Evolutionary conservation across 164 flowering plant genomes (phyloP).

Genomic region (Aristolochia contorta): DNA sequence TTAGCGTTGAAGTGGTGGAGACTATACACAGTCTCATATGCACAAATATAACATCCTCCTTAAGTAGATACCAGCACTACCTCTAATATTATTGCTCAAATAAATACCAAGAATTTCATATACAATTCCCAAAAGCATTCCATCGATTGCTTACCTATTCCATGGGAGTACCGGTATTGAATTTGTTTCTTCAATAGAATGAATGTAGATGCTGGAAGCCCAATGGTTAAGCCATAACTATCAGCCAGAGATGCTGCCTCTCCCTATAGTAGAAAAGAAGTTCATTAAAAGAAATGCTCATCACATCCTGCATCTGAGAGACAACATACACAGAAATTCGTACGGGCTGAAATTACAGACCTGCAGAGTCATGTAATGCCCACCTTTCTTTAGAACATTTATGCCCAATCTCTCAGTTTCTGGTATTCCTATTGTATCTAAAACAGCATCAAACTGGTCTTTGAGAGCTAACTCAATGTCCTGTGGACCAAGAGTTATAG

Average conservation of each 20-base stretch:
- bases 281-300: no score
- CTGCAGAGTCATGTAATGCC: constrained; percentile 97
- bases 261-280: constrained; percentile 40
- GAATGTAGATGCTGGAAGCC: constrained; percentile 64
- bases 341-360: constrained; percentile 10
- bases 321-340: no score
- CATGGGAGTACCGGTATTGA: constrained; percentile 68
- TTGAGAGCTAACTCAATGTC: constrained; percentile 54
- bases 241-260: constrained; percentile 82
- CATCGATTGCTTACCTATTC: constrained; percentile 51
- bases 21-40: no score
- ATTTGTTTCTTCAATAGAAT: constrained; percentile 65
- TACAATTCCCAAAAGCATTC: no score
- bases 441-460: constrained; percentile 84
- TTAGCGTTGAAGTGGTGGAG: no score
- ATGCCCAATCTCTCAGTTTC: constrained; percentile 80
- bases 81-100: no score
- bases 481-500: constrained; percentile 24
- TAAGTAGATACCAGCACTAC: no score
- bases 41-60: no score
- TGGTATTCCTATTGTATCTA: constrained; percentile 83
- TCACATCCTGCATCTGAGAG: no score
- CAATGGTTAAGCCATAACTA: constrained; percentile 69
- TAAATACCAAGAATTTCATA: no score
- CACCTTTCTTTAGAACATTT: constrained; percentile 65